These are phyloP conservation scores for Acorus gramineus DNA, from an alignment of 106 monocot species.

Conservation along the genomic window DNA sequence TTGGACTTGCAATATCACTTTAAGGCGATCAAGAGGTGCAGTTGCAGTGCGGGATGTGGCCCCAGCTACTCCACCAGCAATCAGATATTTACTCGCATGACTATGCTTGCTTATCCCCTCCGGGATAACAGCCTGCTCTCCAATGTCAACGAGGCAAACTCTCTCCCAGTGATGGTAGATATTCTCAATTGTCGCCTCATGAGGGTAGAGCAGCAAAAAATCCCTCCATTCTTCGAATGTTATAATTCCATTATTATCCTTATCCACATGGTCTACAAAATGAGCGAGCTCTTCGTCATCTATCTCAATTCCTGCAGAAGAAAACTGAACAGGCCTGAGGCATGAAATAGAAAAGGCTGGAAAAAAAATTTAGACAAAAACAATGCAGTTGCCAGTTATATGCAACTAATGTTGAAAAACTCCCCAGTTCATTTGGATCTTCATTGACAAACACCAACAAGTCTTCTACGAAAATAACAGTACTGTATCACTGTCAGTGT, in stretches of 20 bases:
- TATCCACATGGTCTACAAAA: slow-evolving; percentile 94
- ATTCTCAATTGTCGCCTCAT: slow-evolving; percentile 88
- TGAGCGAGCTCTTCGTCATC: slow-evolving; percentile 87
- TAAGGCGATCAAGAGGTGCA: slow-evolving; percentile 88
- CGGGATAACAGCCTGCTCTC: slow-evolving; percentile 84
- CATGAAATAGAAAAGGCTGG: not conserved
- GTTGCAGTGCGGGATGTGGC: slow-evolving; percentile 87
- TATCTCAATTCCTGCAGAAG: slow-evolving; percentile 77
- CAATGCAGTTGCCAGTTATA: too few species aligned
- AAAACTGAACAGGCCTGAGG: slow-evolving; percentile 11
- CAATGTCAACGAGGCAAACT: slow-evolving; percentile 85
- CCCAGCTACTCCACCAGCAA: slow-evolving; percentile 90
- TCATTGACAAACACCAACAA: too few species aligned
- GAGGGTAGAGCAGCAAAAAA: slow-evolving; percentile 85
- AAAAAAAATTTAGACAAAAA: too few species aligned
- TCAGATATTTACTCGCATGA: slow-evolving; percentile 76
- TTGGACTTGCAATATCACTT: slow-evolving; percentile 83
- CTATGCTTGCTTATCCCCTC: slow-evolving; percentile 82
- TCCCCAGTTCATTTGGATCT: too few species aligned
- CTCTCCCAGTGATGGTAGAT: slow-evolving; percentile 90
- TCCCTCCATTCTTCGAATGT: slow-evolving; percentile 99
- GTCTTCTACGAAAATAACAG: too few species aligned
- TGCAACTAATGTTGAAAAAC: too few species aligned
- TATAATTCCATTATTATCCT: slow-evolving; percentile 95
- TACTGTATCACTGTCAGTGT: too few species aligned